A percentile compares a stretch with the other conserved stretches of the same genome.
These are phyloP conservation scores for Onygena corvina DNA, from an alignment of 2,329 filamentous ascomycete species.

Conservation along the genomic window DNA sequence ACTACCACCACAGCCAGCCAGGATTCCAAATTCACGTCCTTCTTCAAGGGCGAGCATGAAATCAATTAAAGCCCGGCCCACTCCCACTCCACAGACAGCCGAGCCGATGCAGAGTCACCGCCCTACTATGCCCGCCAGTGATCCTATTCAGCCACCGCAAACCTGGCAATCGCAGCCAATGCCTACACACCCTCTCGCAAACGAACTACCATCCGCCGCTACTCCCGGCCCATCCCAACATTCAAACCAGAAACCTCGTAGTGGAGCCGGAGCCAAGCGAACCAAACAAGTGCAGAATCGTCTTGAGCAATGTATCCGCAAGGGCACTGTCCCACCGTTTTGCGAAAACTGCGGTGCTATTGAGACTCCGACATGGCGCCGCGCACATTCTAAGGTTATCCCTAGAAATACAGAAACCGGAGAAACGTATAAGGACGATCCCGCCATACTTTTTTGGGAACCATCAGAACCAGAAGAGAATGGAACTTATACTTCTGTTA, in stretches of 20 bases:
- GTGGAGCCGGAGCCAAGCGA: slow-evolving; percentile 49
- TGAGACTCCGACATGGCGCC: slow-evolving; percentile 91
- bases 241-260: slow-evolving; percentile 31
- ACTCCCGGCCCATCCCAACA: slow-evolving; percentile 23
- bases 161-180: slow-evolving; percentile 29
- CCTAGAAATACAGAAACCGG: slow-evolving; percentile 54
- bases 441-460: slow-evolving; percentile 62
- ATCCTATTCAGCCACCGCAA: slow-evolving; percentile 20
- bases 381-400: slow-evolving; percentile 70
- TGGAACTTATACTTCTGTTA: slow-evolving; percentile 54
- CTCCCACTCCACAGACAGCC: slow-evolving; percentile 14
- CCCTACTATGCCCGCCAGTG: slow-evolving; percentile 10
- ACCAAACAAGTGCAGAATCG: slow-evolving; percentile 51
- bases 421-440: slow-evolving; percentile 55
- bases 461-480: slow-evolving; percentile 51
- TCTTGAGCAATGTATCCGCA: slow-evolving; percentile 50
- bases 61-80: slow-evolving; percentile 25
- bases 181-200: slow-evolving; percentile 35
- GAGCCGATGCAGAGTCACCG: not conserved
- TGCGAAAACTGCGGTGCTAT: slow-evolving; percentile 91
- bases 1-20: slow-evolving; percentile 21
- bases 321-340: slow-evolving; percentile 73
- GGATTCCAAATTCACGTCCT: slow-evolving; percentile 25
- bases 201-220: slow-evolving; percentile 34
- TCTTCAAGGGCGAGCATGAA: slow-evolving; percentile 28